These are phyloP conservation scores for Candida ficus DNA, from an alignment of 805 yeast genomes.

Conservation along the genomic window DNA sequence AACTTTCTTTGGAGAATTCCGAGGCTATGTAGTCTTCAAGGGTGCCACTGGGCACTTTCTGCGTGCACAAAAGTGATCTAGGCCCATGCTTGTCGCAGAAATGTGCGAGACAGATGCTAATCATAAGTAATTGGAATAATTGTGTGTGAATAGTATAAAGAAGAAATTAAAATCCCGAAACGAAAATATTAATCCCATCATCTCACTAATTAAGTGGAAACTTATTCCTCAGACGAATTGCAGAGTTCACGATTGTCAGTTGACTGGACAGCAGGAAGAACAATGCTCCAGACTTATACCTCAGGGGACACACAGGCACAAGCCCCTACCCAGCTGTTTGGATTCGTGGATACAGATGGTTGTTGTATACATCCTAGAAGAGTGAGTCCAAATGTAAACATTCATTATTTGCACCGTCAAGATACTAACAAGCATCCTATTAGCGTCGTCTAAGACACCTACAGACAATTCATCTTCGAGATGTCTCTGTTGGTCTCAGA, in stretches of 20 bases:
- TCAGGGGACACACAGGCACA: conserved; percentile 4
- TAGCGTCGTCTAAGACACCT: conserved; percentile 23
- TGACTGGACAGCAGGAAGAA: too few relatives aligned
- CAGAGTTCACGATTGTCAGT: too few relatives aligned
- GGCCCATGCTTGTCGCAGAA: conserved; percentile 82
- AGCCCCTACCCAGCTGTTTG: not conserved
- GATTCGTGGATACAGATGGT: conserved; percentile 9
- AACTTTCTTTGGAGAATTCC: conserved; percentile 37
- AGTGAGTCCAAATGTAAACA: conserved; percentile 6
- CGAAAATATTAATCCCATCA: too few relatives aligned
- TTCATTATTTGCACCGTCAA: not conserved
- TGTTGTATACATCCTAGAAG: conserved; percentile 17
- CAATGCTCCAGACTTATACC: conserved; percentile 6
- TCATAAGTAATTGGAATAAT: conserved; percentile 14
- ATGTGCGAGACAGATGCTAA: conserved; percentile 56
- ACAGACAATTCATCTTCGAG: conserved; percentile 16
- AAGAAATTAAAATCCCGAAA: not conserved
- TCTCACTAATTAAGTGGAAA: too few relatives aligned
- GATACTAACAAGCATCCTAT: not conserved
- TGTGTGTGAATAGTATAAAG: too few relatives aligned
- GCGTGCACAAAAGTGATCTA: conserved; percentile 58
- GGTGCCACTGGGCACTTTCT: conserved; percentile 27
- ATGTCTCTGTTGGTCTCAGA: conserved; percentile 7
- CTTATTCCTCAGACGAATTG: too few relatives aligned
- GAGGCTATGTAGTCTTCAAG: conserved; percentile 28